phyloP scores from a whole-genome alignment of 176 grass and related monocot species.

The Saccharum officinarum region DNA sequence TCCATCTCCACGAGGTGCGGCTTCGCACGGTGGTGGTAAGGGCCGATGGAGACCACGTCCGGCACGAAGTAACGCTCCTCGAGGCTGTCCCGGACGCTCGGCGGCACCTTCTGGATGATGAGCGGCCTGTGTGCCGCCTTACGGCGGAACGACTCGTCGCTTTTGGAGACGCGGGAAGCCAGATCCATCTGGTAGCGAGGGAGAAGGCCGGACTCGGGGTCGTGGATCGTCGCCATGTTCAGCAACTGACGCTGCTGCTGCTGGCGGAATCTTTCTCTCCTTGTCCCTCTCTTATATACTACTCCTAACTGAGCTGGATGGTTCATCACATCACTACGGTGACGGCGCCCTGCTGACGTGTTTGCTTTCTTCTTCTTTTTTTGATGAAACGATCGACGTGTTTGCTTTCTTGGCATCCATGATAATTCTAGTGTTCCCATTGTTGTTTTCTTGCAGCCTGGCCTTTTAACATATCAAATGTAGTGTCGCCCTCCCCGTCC shows the following conservation, averaged over 20 bases:
- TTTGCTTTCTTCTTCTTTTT: no score
- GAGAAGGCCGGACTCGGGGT: not conserved
- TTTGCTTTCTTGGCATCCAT: no score
- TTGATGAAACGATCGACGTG: no score
- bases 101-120: constrained; percentile 10
- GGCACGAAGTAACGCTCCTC: constrained; percentile 9
- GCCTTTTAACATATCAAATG: no score
- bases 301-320: not conserved
- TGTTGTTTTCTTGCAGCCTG: no score
- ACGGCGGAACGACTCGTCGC: not conserved
- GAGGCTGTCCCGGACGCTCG: not conserved
- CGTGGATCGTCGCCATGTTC: not conserved
- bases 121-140: not conserved
- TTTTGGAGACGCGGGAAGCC: not conserved
- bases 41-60: constrained; percentile 3
- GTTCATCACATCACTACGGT: no score
- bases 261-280: no score
- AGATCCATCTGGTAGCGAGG: not conserved
- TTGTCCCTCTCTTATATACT: not conserved
- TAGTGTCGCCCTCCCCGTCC: no score
- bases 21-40: not conserved
- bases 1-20: not conserved
- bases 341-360: no score
- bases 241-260: no score
- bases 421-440: no score